Base-by-base conservation (phyloP, 78 protist species). In the Pigoraptor vietnamica region DNA sequence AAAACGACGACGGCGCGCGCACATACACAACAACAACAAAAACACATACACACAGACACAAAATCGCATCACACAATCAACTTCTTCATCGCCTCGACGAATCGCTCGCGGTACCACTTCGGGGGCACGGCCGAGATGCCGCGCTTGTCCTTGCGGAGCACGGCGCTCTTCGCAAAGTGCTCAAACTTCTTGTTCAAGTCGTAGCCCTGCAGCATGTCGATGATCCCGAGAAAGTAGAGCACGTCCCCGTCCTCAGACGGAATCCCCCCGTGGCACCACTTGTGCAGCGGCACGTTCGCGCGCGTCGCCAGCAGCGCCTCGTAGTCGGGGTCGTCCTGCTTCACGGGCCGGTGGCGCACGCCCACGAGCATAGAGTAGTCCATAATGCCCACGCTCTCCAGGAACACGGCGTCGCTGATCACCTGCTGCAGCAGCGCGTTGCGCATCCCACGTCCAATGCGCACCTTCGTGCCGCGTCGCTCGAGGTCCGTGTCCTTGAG, bases 281-380 rank as follows among this genome's bases (percentile, higher is more conserved):
- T 1, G 38, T 29, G 87, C 38, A 23, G 87, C 39, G 6, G 34
- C 87, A 79, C 21, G 14, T 79, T 32, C 87, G 34, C 35, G 34
- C 1, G n/a, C 0, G 38, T 2, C 38, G 38, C 0, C 38, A 9
- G 1, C 87, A 29, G 38, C 38, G 87, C 2, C 39, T 23, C 87
- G 84, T 79, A 14, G 84, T 79, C 14, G 32, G 84, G 35, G 87
- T 82, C 87, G 34, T 82, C 38, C 38, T 6, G 37, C 34, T 82
- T 29, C 38, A 82, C 87, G 37, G 67, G 67, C 29, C 34, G 38
- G 23, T 2, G 25, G 79, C 94, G 96, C 24, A 94, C 25, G 82
- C 95, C 97, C 9, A 96, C 21, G 29, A 96, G 40, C 79, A 95
- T 34, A 10, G 95, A 91, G 48, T 95, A 96, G 82, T 96, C 97